Percentiles rank a stretch among this genome's conserved stretches.
phyloP scores from a whole-genome alignment of 2,329 filamentous ascomycete species.

The Fonsecaea erecta region DNA sequence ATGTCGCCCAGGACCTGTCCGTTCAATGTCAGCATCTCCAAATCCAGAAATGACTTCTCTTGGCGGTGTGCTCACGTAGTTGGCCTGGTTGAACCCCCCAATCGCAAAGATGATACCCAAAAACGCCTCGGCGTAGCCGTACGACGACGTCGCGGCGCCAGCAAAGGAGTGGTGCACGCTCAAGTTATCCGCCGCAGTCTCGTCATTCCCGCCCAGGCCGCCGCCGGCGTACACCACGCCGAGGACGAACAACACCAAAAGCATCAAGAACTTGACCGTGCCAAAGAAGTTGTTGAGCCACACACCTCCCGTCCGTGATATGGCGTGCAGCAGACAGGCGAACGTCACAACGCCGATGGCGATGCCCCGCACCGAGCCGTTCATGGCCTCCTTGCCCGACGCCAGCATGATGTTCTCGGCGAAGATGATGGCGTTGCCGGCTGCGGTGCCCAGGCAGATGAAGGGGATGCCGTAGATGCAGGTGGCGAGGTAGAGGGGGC shows the following conservation, averaged over 20 bases:
- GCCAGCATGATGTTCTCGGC: slow-evolving; percentile 46
- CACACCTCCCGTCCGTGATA: slow-evolving; percentile 57
- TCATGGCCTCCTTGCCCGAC: slow-evolving; percentile 41
- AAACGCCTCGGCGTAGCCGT: slow-evolving; percentile 42
- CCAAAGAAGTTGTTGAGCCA: slow-evolving; percentile 58
- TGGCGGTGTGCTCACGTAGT: slow-evolving; percentile 44
- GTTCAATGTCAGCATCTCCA: background rate
- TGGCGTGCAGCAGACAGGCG: slow-evolving; percentile 55
- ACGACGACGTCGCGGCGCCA: slow-evolving; percentile 27
- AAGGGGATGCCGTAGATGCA: slow-evolving; percentile 39
- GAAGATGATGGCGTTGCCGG: slow-evolving; percentile 52
- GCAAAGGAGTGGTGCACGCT: slow-evolving; percentile 36
- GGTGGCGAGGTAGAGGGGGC: slow-evolving; percentile 32
- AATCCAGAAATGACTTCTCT: background rate
- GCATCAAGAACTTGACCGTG: slow-evolving; percentile 54
- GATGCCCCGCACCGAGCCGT: slow-evolving; percentile 51
- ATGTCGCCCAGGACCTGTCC: slow-evolving; percentile 48
- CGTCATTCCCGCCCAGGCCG: slow-evolving; percentile 34
- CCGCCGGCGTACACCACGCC: slow-evolving; percentile 43
- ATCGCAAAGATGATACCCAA: slow-evolving; percentile 42
- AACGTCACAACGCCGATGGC: slow-evolving; percentile 53
- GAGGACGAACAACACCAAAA: slow-evolving; percentile 52
- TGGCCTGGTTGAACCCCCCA: slow-evolving; percentile 52
- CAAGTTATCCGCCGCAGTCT: slow-evolving; percentile 40
- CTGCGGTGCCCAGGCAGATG: slow-evolving; percentile 36